Percentiles rank a stretch among this genome's conserved stretches.
Conservation (phyloP, 129 eudicot species). For the Kitagawia praeruptora region DNA sequence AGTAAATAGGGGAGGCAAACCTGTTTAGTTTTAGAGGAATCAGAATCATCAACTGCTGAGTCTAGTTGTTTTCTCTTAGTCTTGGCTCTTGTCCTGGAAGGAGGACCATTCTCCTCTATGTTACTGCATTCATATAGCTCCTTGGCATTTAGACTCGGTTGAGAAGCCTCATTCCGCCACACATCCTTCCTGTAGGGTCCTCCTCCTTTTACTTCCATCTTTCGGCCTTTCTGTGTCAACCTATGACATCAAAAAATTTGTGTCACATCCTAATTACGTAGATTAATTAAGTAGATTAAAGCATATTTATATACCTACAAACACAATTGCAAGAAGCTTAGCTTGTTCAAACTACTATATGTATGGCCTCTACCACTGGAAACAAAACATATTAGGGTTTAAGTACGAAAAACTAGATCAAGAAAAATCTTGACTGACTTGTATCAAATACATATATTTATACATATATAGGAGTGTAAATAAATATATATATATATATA, state of each 20-base stretch:
- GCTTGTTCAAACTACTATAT: background rate
- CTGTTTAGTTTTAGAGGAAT: constrained; percentile 22
- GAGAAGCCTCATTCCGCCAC: constrained; percentile 3
- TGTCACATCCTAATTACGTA: no score
- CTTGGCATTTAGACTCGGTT: background rate
- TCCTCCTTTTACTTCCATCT: constrained; percentile 26
- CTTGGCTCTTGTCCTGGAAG: constrained; percentile 40
- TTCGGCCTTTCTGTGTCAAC: background rate
- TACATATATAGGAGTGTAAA: no score
- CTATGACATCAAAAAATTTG: background rate
- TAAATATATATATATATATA: no score
- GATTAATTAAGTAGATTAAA: no score
- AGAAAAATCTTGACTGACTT: no score
- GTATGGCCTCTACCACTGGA: background rate
- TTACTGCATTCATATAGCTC: background rate
- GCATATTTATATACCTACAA: no score
- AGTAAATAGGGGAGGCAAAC: background rate
- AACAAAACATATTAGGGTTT: no score
- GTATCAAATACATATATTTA: no score
- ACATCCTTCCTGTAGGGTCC: constrained; percentile 23
- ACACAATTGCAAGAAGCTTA: background rate
- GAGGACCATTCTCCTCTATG: constrained; percentile 15
- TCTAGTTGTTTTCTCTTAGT: constrained; percentile 32
- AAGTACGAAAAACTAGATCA: no score
- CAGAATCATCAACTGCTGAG: background rate